Base-by-base conservation (phyloP, 2,329 filamentous ascomycete genomes). In the Fusarium poae region DNA sequence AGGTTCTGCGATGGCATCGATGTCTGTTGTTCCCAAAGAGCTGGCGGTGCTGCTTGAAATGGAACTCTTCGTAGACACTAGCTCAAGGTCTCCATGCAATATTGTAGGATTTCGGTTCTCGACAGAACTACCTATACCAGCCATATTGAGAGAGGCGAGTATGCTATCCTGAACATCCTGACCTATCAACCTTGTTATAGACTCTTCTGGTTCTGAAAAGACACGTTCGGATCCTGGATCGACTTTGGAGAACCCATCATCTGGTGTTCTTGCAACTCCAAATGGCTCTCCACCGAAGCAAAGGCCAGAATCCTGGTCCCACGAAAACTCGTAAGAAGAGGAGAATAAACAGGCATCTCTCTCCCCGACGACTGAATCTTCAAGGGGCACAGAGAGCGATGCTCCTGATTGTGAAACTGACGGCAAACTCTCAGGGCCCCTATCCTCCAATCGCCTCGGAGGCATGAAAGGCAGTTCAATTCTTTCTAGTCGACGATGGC, bases 381-480 rank as follows among this genome's bases (percentile, higher is more conserved):
- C 27, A 2, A 8, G 27, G 9, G 27, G 27, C 9, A 27, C 3
- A 30, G 62, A 10, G 1, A 27, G 6, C 1, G 35, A 62, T 8
- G 13, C 2, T 2, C 64, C 62, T 0, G 50, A 52, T 1, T 29
- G 50, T 0, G 56, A 66, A 9, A 29, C 1, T 0, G 34, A n/a
- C 3, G 62, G 50, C n/a, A n/a, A n/a, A n/a, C n/a, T n/a, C n/a
- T n/a, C n/a, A n/a, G n/a, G n/a, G n/a, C n/a, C n/a, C n/a, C n/a
- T n/a, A n/a, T n/a, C n/a, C n/a, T n/a, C n/a, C n/a, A n/a, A n/a
- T n/a, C 13, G 1, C 12, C 15, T 2, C 0, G 1, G 18, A 3
- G 30, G 29, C 5, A 50, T 0, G 0, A 4, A 20, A 4, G 32
- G 2, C 3, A 1, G 2, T 4, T 9, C 4, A 5, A 0, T 39